A percentile compares a stretch with the other conserved stretches of the same genome.
Evolutionary conservation across 1,139 yeast species (phyloP).

Genomic region (Suhomyces anneliseae): DNA sequence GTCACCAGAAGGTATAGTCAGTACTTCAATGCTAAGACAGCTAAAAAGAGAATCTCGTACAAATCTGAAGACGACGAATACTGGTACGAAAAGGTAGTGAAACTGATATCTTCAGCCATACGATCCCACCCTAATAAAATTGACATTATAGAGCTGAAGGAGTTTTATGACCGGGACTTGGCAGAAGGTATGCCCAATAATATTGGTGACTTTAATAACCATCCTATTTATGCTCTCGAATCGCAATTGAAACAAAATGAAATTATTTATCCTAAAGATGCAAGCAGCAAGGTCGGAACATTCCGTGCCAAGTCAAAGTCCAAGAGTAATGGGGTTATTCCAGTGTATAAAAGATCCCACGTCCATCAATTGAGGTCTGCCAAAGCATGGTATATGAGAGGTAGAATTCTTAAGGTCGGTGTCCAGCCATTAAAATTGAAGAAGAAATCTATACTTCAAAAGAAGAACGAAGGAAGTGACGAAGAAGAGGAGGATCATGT

Average conservation of each 20-base stretch:
- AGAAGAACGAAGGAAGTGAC: slow-evolving; percentile 18
- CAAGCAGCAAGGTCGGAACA: slow-evolving; percentile 63
- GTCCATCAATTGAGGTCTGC: slow-evolving; percentile 70
- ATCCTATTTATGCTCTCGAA: slow-evolving; percentile 84
- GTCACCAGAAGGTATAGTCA: slow-evolving; percentile 82
- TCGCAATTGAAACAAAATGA: slow-evolving; percentile 72
- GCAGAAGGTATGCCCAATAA: slow-evolving; percentile 88
- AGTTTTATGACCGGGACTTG: slow-evolving; percentile 63
- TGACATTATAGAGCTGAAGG: slow-evolving; percentile 71
- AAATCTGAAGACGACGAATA: slow-evolving; percentile 53
- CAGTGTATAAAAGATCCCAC: slow-evolving; percentile 67
- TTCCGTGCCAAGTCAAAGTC: slow-evolving; percentile 40
- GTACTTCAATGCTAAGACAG: slow-evolving; percentile 68
- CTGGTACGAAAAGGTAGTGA: slow-evolving; percentile 61
- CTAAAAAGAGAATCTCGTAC: slow-evolving; percentile 66
- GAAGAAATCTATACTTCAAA: slow-evolving; percentile 15
- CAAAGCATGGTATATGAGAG: slow-evolving; percentile 83
- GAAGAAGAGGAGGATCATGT: slow-evolving; percentile 49
- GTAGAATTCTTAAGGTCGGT: slow-evolving; percentile 72
- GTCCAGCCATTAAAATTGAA: slow-evolving; percentile 59
- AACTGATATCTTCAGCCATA: slow-evolving; percentile 26
- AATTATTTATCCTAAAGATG: slow-evolving; percentile 64
- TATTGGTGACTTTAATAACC: slow-evolving; percentile 78
- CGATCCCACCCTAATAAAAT: slow-evolving; percentile 41
- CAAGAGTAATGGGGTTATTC: slow-evolving; percentile 36